Conservation (phyloP, 805 yeast genomes). For the Wickerhamiella cacticola region DNA sequence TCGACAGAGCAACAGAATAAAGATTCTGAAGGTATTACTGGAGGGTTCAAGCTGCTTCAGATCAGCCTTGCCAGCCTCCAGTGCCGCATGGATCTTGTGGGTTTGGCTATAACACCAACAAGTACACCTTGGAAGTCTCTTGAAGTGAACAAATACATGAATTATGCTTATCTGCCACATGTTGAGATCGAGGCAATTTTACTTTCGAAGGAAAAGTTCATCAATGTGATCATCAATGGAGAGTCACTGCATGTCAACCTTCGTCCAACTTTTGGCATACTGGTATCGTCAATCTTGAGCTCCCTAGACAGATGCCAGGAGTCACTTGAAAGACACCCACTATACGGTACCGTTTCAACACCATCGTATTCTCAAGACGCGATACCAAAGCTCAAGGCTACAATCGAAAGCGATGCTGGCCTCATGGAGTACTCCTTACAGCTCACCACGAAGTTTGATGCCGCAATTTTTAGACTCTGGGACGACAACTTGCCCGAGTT, state of each 20-base stretch:
- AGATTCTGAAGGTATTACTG: conserved; percentile 50
- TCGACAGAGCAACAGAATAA: conserved; percentile 25
- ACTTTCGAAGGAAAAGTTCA: conserved; percentile 10
- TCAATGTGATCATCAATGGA: conserved; percentile 21
- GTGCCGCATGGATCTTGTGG: conserved; percentile 58
- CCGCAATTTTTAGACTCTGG: conserved; percentile 17
- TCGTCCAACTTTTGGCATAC: conserved; percentile 30
- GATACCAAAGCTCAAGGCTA: conserved; percentile 1
- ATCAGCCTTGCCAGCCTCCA: conserved; percentile 47
- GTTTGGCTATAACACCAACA: conserved; percentile 56
- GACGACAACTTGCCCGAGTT: conserved; percentile 20
- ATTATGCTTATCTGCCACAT: conserved; percentile 25
- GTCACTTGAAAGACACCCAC: neutral
- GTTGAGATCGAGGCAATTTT: conserved; percentile 19
- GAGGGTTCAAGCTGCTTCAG: conserved; percentile 66
- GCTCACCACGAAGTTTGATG: conserved; percentile 15
- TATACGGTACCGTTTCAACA: neutral
- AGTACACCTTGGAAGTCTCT: conserved; percentile 30
- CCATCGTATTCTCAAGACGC: neutral
- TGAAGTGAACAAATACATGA: conserved; percentile 34
- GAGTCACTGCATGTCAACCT: conserved; percentile 23
- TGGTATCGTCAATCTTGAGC: conserved; percentile 37
- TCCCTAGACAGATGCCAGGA: conserved; percentile 30
- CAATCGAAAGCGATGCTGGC: neutral
- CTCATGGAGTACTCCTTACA: conserved; percentile 8